A percentile compares a stretch with the other conserved stretches of the same genome.
These are phyloP conservation scores for Ganoderma sinense DNA, from an alignment of 1,284 basidiomycete species.

Conservation along the genomic window DNA sequence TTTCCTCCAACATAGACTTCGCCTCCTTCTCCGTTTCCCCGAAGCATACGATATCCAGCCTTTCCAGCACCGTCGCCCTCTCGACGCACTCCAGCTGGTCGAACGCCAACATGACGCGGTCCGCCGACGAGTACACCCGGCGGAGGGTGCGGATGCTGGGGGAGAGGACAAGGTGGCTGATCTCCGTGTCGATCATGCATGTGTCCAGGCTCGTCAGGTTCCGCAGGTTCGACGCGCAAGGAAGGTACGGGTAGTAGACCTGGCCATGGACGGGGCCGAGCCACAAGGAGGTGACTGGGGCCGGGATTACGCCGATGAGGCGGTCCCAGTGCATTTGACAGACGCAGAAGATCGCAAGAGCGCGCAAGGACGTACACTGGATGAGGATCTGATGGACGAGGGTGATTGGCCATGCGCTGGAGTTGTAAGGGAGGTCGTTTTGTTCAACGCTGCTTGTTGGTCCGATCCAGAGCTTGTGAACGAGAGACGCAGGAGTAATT, in stretches of 20 bases:
- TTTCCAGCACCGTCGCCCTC: slow-evolving; percentile 35
- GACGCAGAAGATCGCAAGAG: slow-evolving; percentile 41
- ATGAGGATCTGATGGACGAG: slow-evolving; percentile 43
- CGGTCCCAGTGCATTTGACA: slow-evolving; percentile 42
- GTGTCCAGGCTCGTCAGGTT: slow-evolving; percentile 44
- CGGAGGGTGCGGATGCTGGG: slow-evolving; percentile 41
- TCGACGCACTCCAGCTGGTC: slow-evolving; percentile 42
- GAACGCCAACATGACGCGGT: slow-evolving; percentile 35
- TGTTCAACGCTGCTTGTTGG: slow-evolving; percentile 30
- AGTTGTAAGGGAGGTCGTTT: slow-evolving; percentile 42
- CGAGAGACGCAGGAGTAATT: slow-evolving; percentile 25
- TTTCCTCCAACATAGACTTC: slow-evolving; percentile 11
- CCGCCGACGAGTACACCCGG: slow-evolving; percentile 35
- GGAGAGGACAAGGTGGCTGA: slow-evolving; percentile 41
- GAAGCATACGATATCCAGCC: slow-evolving; percentile 40
- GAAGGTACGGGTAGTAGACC: slow-evolving; percentile 40
- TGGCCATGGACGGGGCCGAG: slow-evolving; percentile 47
- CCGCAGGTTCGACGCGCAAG: slow-evolving; percentile 32
- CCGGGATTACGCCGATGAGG: slow-evolving; percentile 43
- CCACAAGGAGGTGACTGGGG: slow-evolving; percentile 39
- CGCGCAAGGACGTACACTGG: slow-evolving; percentile 36
- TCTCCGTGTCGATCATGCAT: slow-evolving; percentile 46
- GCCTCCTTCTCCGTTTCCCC: slow-evolving; percentile 20
- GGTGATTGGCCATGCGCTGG: slow-evolving; percentile 43
- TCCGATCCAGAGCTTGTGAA: slow-evolving; percentile 46